Conservation (phyloP, 345 rosid species). For the Brassica cretica region DNA sequence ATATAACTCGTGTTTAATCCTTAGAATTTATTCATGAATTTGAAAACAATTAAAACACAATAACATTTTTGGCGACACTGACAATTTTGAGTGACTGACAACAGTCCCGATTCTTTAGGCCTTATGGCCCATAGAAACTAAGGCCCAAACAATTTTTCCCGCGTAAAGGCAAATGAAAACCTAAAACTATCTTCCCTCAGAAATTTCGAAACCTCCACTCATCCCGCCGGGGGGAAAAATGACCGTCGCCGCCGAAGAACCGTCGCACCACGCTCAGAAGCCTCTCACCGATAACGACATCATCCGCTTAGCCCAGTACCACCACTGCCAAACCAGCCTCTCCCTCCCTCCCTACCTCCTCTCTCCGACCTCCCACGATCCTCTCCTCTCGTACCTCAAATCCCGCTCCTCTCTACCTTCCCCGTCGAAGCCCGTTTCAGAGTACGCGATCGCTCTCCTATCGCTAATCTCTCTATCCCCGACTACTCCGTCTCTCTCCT, state of each 20-base stretch:
- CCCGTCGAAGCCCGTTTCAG: conserved; percentile 58
- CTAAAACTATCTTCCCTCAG: conserved; percentile 3
- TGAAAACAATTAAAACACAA: no score
- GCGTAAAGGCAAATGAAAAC: conserved; percentile 21
- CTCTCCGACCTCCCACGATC: conserved; percentile 49
- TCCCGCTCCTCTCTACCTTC: conserved; percentile 56
- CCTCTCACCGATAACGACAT: conserved; percentile 56
- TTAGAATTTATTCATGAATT: no score
- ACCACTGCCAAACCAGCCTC: conserved; percentile 37
- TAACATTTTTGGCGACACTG: no score
- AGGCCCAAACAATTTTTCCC: conserved; percentile 25
- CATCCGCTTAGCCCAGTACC: conserved; percentile 53
- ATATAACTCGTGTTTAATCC: no score
- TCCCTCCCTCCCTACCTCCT: conserved; percentile 54
- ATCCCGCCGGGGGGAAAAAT: conserved; percentile 33
- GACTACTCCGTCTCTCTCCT: conserved; percentile 42
- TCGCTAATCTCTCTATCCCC: conserved; percentile 65
- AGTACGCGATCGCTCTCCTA: conserved; percentile 59
- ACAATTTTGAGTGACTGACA: no score
- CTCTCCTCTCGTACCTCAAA: conserved; percentile 55
- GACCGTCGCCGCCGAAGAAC: conserved; percentile 30
- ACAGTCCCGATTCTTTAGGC: not conserved
- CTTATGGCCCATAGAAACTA: not conserved
- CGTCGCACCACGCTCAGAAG: conserved; percentile 25
- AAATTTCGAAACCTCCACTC: not conserved